Conservation (phyloP, 345 rosid genomes). For the Chamaenerion angustifolium region DNA sequence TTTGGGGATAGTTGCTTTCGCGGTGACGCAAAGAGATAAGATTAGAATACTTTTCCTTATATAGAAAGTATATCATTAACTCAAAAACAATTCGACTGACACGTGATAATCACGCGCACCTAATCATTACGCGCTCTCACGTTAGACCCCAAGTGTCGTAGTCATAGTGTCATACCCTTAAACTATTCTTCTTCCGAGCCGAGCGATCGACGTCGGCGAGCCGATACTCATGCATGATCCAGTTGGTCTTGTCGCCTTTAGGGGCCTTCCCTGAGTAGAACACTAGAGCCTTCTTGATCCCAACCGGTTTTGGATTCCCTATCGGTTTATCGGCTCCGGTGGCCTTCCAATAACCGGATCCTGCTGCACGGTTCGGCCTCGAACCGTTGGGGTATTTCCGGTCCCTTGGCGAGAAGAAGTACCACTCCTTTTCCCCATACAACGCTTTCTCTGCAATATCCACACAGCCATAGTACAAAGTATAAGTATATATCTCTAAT, state of each 20-base stretch:
- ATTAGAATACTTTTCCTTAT: background rate
- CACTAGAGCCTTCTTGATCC: constrained; percentile 85
- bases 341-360: constrained; percentile 92
- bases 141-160: background rate
- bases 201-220: constrained; percentile 86
- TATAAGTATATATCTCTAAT: background rate
- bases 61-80: background rate
- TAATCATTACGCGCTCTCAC: background rate
- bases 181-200: constrained; percentile 63
- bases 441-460: constrained; percentile 38
- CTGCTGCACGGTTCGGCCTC: constrained; percentile 87
- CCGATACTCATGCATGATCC: constrained; percentile 99
- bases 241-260: constrained; percentile 75
- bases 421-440: constrained; percentile 97
- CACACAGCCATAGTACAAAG: background rate
- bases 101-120: background rate
- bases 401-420: constrained; percentile 80
- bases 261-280: constrained; percentile 90
- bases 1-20: background rate
- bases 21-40: background rate
- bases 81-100: too few relatives aligned
- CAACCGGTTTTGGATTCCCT: constrained; percentile 57
- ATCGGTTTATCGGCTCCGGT: constrained; percentile 98
- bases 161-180: constrained; percentile 65
- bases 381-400: constrained; percentile 92